These are phyloP conservation scores for Stropharia rugosoannulata DNA, from an alignment of 768 basidiomycete species.

Conservation along the genomic window DNA sequence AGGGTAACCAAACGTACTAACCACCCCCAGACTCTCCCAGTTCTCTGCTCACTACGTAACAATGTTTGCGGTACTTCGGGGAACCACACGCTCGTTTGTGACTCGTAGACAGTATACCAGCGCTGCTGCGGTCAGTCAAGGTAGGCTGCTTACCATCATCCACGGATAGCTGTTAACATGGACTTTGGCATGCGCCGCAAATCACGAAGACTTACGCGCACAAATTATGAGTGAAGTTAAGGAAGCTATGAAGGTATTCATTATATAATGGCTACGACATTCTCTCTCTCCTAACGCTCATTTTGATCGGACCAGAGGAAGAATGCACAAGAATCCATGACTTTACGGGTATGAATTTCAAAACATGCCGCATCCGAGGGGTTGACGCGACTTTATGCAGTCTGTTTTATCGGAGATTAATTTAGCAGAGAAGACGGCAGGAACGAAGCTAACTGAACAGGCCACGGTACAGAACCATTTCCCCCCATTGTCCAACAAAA, in stretches of 20 bases:
- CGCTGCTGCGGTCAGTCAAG: not conserved
- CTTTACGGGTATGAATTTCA: conserved; percentile 42
- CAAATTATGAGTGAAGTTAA: conserved; percentile 57
- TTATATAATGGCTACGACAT: not conserved
- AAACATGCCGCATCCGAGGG: not conserved
- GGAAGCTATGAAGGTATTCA: conserved; percentile 64
- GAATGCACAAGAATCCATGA: conserved; percentile 55
- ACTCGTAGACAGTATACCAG: not conserved
- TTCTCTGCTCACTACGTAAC: too few relatives aligned
- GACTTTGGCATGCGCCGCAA: not conserved
- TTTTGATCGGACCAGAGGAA: conserved; percentile 40
- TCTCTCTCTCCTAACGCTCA: not conserved
- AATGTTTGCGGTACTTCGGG: not conserved
- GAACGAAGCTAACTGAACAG: conserved; percentile 42
- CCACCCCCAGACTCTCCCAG: too few relatives aligned
- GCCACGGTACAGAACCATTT: conserved; percentile 35
- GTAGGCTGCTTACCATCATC: not conserved
- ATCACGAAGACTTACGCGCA: conserved; percentile 47
- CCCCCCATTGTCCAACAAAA: not conserved
- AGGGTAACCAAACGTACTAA: too few relatives aligned
- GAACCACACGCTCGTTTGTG: not conserved
- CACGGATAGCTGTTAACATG: not conserved
- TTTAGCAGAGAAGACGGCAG: conserved; percentile 57
- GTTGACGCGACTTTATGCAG: conserved; percentile 29
- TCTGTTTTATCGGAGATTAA: conserved; percentile 71